Percentiles rank a stretch among this genome's conserved stretches.
These are phyloP conservation scores for Candida taoyuanica DNA, from an alignment of 805 yeast genomes.

Conservation along the genomic window DNA sequence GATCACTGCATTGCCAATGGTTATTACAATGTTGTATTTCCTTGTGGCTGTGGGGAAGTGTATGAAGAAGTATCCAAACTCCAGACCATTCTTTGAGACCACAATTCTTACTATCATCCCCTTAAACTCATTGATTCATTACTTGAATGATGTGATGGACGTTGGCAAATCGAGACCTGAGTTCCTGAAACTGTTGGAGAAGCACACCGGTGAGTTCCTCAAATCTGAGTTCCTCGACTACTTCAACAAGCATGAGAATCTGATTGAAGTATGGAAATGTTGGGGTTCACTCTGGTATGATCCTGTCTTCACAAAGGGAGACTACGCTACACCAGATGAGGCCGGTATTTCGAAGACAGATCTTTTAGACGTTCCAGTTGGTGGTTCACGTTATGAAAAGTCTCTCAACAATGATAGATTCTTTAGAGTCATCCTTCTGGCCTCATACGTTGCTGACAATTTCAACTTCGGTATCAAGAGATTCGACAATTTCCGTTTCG, in stretches of 20 bases:
- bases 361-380: conserved; percentile 57
- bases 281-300: conserved; percentile 87
- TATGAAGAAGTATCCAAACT: conserved; percentile 38
- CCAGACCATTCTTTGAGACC: conserved; percentile 45
- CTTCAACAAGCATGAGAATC: conserved; percentile 54
- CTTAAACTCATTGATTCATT: conserved; percentile 60
- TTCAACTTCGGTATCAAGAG: conserved; percentile 53
- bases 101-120: conserved; percentile 57
- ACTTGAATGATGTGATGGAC: conserved; percentile 53
- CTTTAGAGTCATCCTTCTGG: conserved; percentile 46
- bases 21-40: conserved; percentile 74
- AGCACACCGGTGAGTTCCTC: conserved; percentile 9
- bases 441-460: conserved; percentile 45
- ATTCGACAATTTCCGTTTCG: conserved; percentile 28
- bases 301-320: conserved; percentile 47
- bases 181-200: conserved; percentile 1
- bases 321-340: conserved; percentile 41
- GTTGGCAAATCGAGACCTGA: conserved; percentile 22
- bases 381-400: conserved; percentile 49
- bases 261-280: conserved; percentile 78
- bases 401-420: conserved; percentile 43
- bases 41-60: conserved; percentile 60
- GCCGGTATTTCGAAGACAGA: conserved; percentile 57
- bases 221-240: conserved; percentile 34
- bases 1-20: conserved; percentile 64